Percentiles rank a stretch among this genome's conserved stretches.
These are phyloP conservation scores for Mycena galericulata DNA, from an alignment of 768 basidiomycete species.

Conservation along the genomic window DNA sequence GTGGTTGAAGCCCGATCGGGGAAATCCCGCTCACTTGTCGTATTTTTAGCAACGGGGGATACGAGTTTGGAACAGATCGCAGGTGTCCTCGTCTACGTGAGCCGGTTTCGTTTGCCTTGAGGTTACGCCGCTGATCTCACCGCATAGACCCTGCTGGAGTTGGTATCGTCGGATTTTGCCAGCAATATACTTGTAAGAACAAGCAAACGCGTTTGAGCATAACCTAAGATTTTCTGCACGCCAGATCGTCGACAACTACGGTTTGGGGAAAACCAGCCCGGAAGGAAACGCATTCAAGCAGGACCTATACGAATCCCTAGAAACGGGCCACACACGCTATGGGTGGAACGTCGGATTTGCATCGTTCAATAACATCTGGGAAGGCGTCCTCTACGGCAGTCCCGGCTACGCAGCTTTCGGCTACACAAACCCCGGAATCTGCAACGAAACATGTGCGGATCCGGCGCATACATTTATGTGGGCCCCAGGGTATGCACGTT, in stretches of 20 bases:
- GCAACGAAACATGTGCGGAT: conserved; percentile 41
- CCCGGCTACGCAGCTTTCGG: conserved; percentile 56
- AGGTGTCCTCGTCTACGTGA: conserved; percentile 42
- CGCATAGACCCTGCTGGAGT: conserved; percentile 45
- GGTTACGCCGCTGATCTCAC: background rate
- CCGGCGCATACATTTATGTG: conserved; percentile 57
- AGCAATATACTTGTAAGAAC: conserved; percentile 53
- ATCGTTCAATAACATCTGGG: conserved; percentile 48
- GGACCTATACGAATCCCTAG: conserved; percentile 48
- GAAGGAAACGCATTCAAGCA: conserved; percentile 55
- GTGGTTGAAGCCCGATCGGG: background rate
- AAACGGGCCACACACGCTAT: conserved; percentile 38
- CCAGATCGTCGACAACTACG: conserved; percentile 52
- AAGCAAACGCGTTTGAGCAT: background rate
- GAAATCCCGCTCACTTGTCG: background rate
- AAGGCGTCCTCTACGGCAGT: conserved; percentile 45
- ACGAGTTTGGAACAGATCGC: conserved; percentile 48
- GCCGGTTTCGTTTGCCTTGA: no score
- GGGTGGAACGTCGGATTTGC: conserved; percentile 52
- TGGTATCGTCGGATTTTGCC: conserved; percentile 53
- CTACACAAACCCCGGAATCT: conserved; percentile 44
- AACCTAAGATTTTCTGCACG: background rate
- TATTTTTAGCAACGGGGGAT: conserved; percentile 45
- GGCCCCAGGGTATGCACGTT: conserved; percentile 47
- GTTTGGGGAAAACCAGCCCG: conserved; percentile 49